phyloP scores from a whole-genome alignment of 768 basidiomycete genomes.

The Tulasnella sp. region DNA sequence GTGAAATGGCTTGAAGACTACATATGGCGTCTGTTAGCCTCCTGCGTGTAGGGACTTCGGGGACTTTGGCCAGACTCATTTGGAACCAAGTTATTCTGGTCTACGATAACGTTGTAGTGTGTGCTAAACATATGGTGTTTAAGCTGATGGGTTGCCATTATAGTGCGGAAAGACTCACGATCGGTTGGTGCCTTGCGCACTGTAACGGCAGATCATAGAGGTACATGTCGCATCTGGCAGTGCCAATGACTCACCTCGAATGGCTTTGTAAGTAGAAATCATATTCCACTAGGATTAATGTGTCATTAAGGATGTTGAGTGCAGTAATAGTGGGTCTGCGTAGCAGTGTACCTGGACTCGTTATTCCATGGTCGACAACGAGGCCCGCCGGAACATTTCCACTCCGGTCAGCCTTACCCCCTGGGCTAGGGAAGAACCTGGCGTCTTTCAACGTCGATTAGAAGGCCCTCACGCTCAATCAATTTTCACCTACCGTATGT shows the following conservation, averaged over 20 bases:
- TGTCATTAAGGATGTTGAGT: slow-evolving; percentile 31
- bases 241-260: too few species aligned
- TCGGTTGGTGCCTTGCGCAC: too few species aligned
- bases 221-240: too few species aligned
- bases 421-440: slow-evolving; percentile 61
- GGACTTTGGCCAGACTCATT: too few species aligned
- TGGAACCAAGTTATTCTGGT: too few species aligned
- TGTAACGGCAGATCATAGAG: too few species aligned
- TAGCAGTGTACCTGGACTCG: not conserved
- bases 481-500: slow-evolving; percentile 42
- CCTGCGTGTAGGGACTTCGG: not conserved
- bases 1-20: too few species aligned
- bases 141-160: too few species aligned
- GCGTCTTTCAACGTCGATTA: too few species aligned
- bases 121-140: too few species aligned
- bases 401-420: slow-evolving; percentile 59
- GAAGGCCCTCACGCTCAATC: too few species aligned
- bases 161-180: not conserved
- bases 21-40: slow-evolving; percentile 52
- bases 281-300: slow-evolving; percentile 55
- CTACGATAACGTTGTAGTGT: too few species aligned
- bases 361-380: slow-evolving; percentile 53
- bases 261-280: slow-evolving; percentile 79
- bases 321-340: slow-evolving; percentile 31
- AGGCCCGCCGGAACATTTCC: slow-evolving; percentile 76